Percentiles rank a stretch among this genome's conserved stretches.
These are phyloP conservation scores for Macrolepiota albuminosa DNA, from an alignment of 768 basidiomycete genomes.

Conservation along the genomic window DNA sequence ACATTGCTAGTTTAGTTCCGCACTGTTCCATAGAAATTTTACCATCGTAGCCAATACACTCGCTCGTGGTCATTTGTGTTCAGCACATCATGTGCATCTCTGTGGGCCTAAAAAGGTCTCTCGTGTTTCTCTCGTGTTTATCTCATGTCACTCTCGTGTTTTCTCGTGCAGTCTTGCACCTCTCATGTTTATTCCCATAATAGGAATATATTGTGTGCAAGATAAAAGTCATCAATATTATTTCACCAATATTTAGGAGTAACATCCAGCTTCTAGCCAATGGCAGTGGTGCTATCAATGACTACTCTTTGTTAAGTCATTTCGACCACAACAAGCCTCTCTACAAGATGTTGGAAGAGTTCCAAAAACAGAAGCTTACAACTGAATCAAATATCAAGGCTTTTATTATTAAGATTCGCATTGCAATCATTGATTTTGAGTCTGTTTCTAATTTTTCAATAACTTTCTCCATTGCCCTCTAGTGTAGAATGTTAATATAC, in stretches of 20 bases:
- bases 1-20: no score
- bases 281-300: neutral
- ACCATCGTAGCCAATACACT: no score
- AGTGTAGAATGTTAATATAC: neutral
- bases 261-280: neutral
- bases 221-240: no score
- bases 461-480: neutral
- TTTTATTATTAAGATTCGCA: neutral
- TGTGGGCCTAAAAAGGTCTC: no score
- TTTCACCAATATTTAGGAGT: neutral
- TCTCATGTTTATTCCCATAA: no score
- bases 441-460: neutral
- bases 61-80: no score
- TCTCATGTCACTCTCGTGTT: no score
- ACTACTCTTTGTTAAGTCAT: slow-evolving; percentile 1
- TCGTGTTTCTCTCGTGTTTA: no score
- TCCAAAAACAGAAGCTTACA: neutral
- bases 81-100: no score
- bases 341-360: neutral
- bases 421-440: neutral
- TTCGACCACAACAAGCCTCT: neutral
- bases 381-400: neutral
- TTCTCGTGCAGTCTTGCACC: no score
- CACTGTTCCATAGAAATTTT: no score
- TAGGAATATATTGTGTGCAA: no score